A percentile compares a stretch with the other conserved stretches of the same genome.
These are phyloP conservation scores for Candida albicans DNA, from an alignment of 1,139 yeast species.

Conservation along the genomic window DNA sequence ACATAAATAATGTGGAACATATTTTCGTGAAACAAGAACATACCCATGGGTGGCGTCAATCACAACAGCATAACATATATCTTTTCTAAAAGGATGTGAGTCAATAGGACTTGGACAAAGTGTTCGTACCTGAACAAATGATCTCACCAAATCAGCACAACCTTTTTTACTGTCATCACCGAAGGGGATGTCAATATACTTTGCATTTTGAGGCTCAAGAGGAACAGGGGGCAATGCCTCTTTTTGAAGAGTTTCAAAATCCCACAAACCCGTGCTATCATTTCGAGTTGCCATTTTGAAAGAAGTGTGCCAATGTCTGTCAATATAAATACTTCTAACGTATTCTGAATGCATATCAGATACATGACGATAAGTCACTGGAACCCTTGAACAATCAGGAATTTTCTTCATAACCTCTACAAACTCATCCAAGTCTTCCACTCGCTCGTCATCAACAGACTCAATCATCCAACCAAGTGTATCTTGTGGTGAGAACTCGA, in stretches of 20 bases:
- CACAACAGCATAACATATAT: constrained; percentile 73
- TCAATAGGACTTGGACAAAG: constrained; percentile 71
- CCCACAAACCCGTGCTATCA: constrained; percentile 87
- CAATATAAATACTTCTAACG: constrained; percentile 64
- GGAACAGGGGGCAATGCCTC: constrained; percentile 54
- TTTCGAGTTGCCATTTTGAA: constrained; percentile 76
- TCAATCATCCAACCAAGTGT: constrained; percentile 72
- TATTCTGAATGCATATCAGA: constrained; percentile 77
- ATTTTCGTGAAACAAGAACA: constrained; percentile 73
- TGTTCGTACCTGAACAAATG: constrained; percentile 68
- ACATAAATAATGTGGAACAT: constrained; percentile 82
- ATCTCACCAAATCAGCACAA: constrained; percentile 51
- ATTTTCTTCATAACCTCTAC: constrained; percentile 74
- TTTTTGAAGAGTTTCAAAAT: constrained; percentile 66
- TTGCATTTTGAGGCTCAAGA: constrained; percentile 57
- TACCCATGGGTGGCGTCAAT: constrained; percentile 79
- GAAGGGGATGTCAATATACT: constrained; percentile 67
- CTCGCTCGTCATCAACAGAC: constrained; percentile 71
- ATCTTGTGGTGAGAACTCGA: constrained; percentile 60
- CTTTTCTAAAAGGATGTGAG: constrained; percentile 63
- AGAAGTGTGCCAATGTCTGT: constrained; percentile 81
- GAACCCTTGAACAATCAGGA: constrained; percentile 75
- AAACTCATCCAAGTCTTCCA: constrained; percentile 71
- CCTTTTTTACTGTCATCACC: constrained; percentile 46
- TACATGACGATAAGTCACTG: constrained; percentile 73